Percentiles rank a stretch among this genome's conserved stretches.
Conservation (phyloP, 495 filamentous ascomycete genomes). For the Penicillium chermesinum region DNA sequence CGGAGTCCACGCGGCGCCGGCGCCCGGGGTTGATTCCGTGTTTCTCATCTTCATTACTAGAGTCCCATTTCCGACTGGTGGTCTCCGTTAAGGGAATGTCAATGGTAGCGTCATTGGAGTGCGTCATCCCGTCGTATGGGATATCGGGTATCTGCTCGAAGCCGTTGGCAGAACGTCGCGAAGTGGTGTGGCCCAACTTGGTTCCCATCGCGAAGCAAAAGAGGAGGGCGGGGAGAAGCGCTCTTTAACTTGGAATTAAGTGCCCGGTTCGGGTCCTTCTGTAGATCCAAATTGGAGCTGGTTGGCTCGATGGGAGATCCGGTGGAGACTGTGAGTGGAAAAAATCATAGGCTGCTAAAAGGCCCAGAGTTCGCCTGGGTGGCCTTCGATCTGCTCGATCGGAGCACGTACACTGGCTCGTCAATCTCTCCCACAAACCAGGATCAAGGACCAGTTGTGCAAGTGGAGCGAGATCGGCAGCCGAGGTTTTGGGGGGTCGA, state of each 20-base stretch:
- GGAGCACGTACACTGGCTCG: no score
- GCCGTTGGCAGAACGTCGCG: slow-evolving; percentile 38
- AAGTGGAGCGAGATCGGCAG: background rate
- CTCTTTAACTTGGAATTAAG: slow-evolving; percentile 7
- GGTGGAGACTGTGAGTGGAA: slow-evolving; percentile 6
- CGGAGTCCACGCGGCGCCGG: slow-evolving; percentile 39
- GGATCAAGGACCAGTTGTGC: background rate
- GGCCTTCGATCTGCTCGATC: background rate
- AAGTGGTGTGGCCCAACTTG: slow-evolving; percentile 31
- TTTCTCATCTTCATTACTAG: slow-evolving; percentile 40
- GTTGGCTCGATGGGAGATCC: slow-evolving; percentile 7
- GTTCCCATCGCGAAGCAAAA: slow-evolving; percentile 24
- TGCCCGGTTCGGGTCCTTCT: background rate
- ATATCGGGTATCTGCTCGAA: slow-evolving; percentile 45
- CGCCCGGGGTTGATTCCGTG: slow-evolving; percentile 33
- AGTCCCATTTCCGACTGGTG: slow-evolving; percentile 36
- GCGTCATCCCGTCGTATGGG: slow-evolving; percentile 34
- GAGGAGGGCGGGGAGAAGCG: background rate
- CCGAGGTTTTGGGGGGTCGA: no score
- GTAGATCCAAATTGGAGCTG: slow-evolving; percentile 3
- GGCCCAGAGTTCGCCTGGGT: background rate
- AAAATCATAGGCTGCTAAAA: slow-evolving; percentile 2
- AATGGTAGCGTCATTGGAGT: slow-evolving; percentile 54
- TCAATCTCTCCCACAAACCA: no score
- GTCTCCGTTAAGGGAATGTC: slow-evolving; percentile 51